Percentiles rank a stretch among this genome's conserved stretches.
These are phyloP conservation scores for Leucosporidium scottii DNA, from an alignment of 768 basidiomycete species.

Conservation along the genomic window DNA sequence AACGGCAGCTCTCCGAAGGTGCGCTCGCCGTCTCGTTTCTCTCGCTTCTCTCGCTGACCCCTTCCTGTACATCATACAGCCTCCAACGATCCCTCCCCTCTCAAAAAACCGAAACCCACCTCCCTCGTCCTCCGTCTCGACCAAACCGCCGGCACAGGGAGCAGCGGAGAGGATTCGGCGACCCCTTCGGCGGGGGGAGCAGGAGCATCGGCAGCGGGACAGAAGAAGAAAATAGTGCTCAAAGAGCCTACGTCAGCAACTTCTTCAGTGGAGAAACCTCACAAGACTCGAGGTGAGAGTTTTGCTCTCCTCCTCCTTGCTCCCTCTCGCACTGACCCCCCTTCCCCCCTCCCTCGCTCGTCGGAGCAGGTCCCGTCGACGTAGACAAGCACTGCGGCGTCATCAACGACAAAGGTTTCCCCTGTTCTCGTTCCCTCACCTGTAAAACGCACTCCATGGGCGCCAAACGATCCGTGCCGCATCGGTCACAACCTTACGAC, in stretches of 20 bases:
- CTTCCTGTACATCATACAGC: background rate
- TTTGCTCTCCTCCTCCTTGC: background rate
- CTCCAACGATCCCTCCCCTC: slow-evolving; percentile 5
- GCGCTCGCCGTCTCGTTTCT: background rate
- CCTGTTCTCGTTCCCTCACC: slow-evolving; percentile 88
- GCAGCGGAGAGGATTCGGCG: slow-evolving; percentile 49
- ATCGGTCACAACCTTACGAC: slow-evolving; percentile 76
- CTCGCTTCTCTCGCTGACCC: background rate
- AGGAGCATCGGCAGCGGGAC: slow-evolving; percentile 55
- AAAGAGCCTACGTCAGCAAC: background rate
- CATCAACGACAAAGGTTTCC: slow-evolving; percentile 87
- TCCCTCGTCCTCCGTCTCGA: slow-evolving; percentile 21
- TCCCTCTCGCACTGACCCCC: background rate
- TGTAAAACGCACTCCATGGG: slow-evolving; percentile 99
- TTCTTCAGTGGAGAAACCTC: background rate
- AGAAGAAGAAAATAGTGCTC: slow-evolving; percentile 54
- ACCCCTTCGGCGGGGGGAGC: slow-evolving; percentile 50
- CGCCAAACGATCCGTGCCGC: slow-evolving; percentile 82
- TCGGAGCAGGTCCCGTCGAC: slow-evolving; percentile 52
- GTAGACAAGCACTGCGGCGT: slow-evolving; percentile 91
- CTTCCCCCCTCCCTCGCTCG: too few relatives aligned
- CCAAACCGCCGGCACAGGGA: slow-evolving; percentile 48
- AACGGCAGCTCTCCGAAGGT: slow-evolving; percentile 23
- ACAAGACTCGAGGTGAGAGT: background rate
- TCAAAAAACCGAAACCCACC: slow-evolving; percentile 22